A percentile compares a stretch with the other conserved stretches of the same genome.
Conservation (phyloP, 169 alveolate species). For the Eimeria brunetti region DNA sequence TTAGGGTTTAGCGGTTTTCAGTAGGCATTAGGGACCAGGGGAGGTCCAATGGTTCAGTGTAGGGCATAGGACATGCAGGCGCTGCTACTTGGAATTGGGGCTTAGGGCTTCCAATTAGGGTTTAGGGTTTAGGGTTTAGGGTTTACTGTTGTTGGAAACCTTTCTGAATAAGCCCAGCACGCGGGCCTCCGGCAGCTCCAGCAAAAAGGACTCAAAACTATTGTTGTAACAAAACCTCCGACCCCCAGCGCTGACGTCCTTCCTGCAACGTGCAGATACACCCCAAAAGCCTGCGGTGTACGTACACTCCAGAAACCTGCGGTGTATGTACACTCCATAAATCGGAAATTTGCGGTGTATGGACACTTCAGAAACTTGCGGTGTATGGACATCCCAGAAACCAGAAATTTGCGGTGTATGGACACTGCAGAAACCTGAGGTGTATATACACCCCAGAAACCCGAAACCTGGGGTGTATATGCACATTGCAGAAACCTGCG, state of each 20-base stretch:
- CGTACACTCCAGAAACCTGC: neutral
- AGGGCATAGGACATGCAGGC: no score
- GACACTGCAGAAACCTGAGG: neutral
- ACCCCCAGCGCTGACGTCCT: slow-evolving; percentile 1
- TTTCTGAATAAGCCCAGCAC: slow-evolving; percentile 8
- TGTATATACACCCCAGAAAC: neutral
- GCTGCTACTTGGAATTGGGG: no score
- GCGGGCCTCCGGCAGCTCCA: slow-evolving; percentile 38
- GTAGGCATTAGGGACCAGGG: no score
- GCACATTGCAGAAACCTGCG: neutral
- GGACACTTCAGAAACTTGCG: no score
- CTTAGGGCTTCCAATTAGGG: no score
- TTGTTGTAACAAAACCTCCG: slow-evolving; percentile 40
- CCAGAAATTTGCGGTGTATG: no score
- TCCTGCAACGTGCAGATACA: slow-evolving; percentile 24
- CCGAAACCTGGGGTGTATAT: neutral
- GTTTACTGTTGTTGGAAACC: slow-evolving; percentile 25
- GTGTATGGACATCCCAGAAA: no score
- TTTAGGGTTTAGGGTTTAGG: slow-evolving; percentile 25
- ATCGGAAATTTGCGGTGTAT: no score
- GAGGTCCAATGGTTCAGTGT: no score
- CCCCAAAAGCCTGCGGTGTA: neutral
- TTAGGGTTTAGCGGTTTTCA: neutral
- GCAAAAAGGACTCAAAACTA: slow-evolving; percentile 24
- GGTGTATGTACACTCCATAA: neutral